Percentiles rank a stretch among this genome's conserved stretches.
These are phyloP conservation scores for Botrytis sinoallii DNA, from an alignment of 2,329 filamentous ascomycete genomes.

Conservation along the genomic window DNA sequence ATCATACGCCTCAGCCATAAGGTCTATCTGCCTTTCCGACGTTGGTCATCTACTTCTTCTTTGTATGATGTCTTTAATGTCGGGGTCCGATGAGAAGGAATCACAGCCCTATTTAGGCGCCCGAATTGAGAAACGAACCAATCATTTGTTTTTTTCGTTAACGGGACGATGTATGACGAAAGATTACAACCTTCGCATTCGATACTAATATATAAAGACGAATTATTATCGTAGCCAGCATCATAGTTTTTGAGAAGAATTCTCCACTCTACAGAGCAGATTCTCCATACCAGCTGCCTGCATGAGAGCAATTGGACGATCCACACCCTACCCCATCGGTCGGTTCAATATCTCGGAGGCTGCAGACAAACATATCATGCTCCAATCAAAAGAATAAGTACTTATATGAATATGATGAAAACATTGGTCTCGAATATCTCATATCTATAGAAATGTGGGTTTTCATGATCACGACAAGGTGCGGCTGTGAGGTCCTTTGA, in stretches of 20 bases:
- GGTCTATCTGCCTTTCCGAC: background rate
- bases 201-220: background rate
- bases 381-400: too few relatives aligned
- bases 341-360: background rate
- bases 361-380: too few relatives aligned
- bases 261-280: background rate
- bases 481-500: conserved; percentile 7
- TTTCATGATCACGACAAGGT: background rate
- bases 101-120: conserved; percentile 12
- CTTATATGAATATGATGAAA: background rate
- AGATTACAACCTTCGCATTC: background rate
- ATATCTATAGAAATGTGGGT: background rate
- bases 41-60: background rate
- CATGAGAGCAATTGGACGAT: background rate
- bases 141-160: background rate
- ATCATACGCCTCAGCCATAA: background rate
- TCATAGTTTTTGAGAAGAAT: background rate
- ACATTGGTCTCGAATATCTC: background rate
- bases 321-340: background rate
- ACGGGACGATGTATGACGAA: background rate
- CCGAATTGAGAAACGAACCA: conserved; percentile 1
- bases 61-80: background rate
- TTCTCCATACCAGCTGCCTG: background rate
- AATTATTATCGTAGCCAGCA: background rate
- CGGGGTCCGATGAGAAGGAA: background rate